Conservation (phyloP, 1,139 yeast species). For the Candida neerlandica region DNA sequence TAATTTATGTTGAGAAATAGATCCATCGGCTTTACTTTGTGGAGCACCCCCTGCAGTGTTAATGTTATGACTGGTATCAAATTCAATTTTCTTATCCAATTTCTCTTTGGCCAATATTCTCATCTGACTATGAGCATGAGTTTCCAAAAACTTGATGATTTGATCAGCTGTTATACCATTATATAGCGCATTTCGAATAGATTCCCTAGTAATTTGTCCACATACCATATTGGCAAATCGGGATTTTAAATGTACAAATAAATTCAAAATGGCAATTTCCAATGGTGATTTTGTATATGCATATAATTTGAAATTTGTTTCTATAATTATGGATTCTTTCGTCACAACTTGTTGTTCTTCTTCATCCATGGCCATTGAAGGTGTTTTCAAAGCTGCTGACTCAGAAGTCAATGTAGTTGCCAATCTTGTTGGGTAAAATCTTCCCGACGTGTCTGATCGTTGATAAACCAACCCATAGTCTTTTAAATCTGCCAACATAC, state of each 20-base stretch:
- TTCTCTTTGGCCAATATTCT: slow-evolving; percentile 67
- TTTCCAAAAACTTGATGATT: slow-evolving; percentile 81
- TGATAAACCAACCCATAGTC: slow-evolving; percentile 94
- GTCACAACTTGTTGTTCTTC: slow-evolving; percentile 43
- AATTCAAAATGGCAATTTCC: slow-evolving; percentile 87
- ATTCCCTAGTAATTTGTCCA: slow-evolving; percentile 91
- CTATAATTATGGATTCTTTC: slow-evolving; percentile 78
- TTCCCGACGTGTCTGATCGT: slow-evolving; percentile 55
- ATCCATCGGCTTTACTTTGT: slow-evolving; percentile 27
- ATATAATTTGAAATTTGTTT: slow-evolving; percentile 89
- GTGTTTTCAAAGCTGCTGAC: slow-evolving; percentile 65
- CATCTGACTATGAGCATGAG: slow-evolving; percentile 97
- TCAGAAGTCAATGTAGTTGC: slow-evolving; percentile 93
- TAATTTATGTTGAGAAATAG: slow-evolving; percentile 45
- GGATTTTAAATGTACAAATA: slow-evolving; percentile 82
- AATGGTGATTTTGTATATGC: slow-evolving; percentile 95
- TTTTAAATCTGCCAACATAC: slow-evolving; percentile 84
- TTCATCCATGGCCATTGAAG: slow-evolving; percentile 69
- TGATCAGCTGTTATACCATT: slow-evolving; percentile 97
- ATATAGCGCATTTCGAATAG: slow-evolving; percentile 76
- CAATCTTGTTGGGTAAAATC: slow-evolving; percentile 87
- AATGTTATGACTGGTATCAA: slow-evolving; percentile 58
- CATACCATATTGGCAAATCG: slow-evolving; percentile 91
- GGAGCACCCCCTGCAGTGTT: slow-evolving; percentile 52
- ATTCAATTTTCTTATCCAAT: slow-evolving; percentile 66